Evolutionary conservation across 257 asterid species (phyloP), one percentile per base, ranked within the genome.

Genomic region (Penstemon barbatus): DNA sequence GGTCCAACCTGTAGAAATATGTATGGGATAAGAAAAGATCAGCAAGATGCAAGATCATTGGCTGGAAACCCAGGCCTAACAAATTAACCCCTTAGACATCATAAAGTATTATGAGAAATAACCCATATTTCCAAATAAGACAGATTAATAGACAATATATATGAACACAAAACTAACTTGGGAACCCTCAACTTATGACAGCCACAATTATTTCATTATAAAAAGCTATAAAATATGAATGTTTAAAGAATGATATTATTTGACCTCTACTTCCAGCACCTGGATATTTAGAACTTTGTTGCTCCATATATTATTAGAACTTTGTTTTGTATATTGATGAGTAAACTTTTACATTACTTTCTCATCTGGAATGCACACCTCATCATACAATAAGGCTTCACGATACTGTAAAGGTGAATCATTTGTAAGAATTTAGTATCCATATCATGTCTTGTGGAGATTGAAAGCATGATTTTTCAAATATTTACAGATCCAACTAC

Each of bases 1-100:
- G 93, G 96, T 75, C 99, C 99, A 75, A 91, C 97, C 99, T 94
- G 84, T 85, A 86, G 57, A 71, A 61, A 61, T 57, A 38, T 63
- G 38, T 51, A 61, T 25, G 33, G 33, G 38, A 62, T 19, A 61
- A 63, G 65, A 64, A 46, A 36, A 5, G 11, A 61, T 63, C 10
- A 66, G 80, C 18, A 63, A n/a, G 33, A 25, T 25, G 33, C 33
- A 25, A 25, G 76, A 78, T 60, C 50, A 64, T 48, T 48, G 15
- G 46, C 51, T 25, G 45, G 73, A 58, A 65, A 50, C 65, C 12
- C 10, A 37, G 45, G 51, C 60, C 69, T 33, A 55, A 19, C n/a
- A 5, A 49, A 56, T 65, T 75, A 48, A 58, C 51, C 37, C n/a
- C 44, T n/a, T 45, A 37, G 52, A 13, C 59, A 70, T 40, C 61